phyloP scores from a whole-genome alignment of 768 basidiomycete species.

The Clitopilus hobsonii region DNA sequence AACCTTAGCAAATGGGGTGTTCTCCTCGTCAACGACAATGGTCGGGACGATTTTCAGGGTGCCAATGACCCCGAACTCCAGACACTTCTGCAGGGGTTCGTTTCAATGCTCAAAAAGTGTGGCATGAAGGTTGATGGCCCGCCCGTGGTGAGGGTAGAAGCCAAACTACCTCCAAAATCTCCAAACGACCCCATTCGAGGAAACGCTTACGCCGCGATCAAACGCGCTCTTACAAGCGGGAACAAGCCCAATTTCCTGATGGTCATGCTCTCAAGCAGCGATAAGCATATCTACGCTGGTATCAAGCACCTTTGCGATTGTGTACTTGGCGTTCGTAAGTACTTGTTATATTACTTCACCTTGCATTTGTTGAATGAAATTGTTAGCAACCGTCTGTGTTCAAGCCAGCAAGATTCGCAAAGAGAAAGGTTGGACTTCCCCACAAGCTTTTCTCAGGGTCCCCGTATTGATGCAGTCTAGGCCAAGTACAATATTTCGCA shows the following conservation, averaged over 20 bases:
- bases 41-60: slow-evolving; percentile 55
- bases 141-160: slow-evolving; percentile 33
- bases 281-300: slow-evolving; percentile 74
- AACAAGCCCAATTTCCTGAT: slow-evolving; percentile 54
- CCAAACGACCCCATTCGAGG: slow-evolving; percentile 51
- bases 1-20: slow-evolving; percentile 62
- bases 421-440: slow-evolving; percentile 40
- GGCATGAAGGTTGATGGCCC: slow-evolving; percentile 51
- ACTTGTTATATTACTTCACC: background rate
- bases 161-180: slow-evolving; percentile 45
- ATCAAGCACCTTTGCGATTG: slow-evolving; percentile 72
- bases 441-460: slow-evolving; percentile 19
- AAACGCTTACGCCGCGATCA: slow-evolving; percentile 43
- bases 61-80: slow-evolving; percentile 50
- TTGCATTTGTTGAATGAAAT: background rate
- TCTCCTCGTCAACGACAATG: slow-evolving; percentile 58
- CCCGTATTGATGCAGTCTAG: slow-evolving; percentile 22
- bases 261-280: slow-evolving; percentile 61
- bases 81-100: slow-evolving; percentile 46
- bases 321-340: slow-evolving; percentile 50
- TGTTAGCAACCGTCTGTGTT: slow-evolving; percentile 69
- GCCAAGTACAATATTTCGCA: slow-evolving; percentile 68
- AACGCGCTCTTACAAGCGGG: slow-evolving; percentile 32
- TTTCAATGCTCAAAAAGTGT: slow-evolving; percentile 53
- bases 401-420: slow-evolving; percentile 69